Base-by-base conservation (phyloP, 768 basidiomycete species). In the Lactarius pseudohatsudake region DNA sequence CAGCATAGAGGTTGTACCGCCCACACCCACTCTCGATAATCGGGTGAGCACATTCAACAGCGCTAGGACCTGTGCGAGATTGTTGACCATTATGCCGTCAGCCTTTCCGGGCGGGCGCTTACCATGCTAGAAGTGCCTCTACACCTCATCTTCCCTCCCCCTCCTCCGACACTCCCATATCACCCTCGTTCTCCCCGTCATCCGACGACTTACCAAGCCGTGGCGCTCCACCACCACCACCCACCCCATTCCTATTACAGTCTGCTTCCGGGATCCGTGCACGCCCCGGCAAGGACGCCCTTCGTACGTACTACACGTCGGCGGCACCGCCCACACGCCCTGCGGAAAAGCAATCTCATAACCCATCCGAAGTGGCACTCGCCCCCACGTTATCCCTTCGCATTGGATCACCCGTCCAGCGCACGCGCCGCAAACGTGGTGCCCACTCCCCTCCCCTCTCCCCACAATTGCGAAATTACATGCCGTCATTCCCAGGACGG, bases 1-100 rank as follows among this genome's bases (percentile, higher is more conserved):
- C 6, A 69, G 68, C 41, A 9, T 57, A 38, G 61, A 69, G 56
- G 68, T 67, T 16, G 65, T 67, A 16, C 68, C 68, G 4, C 68
- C 68, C 9, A 59, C 68, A 18, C 68, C 57, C 28, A 59, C 22
- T 18, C 13, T 28, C 8, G 7, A 15, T 34, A 30, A 30, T 1
- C 45, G 61, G 59, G 61, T 67, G 57, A 69, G 65, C 36, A 26
- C 9, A 18, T 30, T 20, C 8, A 36, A 20, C 55, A 15, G 9
- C 32, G 26, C 57, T 15, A 36, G 47, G 50, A 6, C 6, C 50
- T 5, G 6, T 5, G n/a, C 53, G 22, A 11, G 32, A 43, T 30
- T 1, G 45, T 41, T 62, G 20, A 54, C 32, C 34, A 10, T 22
- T 36, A 11, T 34, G 16, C 9, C 9, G 7, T 16, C 28, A 64